These are phyloP conservation scores for Puccinia coronata DNA, from an alignment of 1,284 basidiomycete genomes.

Conservation along the genomic window DNA sequence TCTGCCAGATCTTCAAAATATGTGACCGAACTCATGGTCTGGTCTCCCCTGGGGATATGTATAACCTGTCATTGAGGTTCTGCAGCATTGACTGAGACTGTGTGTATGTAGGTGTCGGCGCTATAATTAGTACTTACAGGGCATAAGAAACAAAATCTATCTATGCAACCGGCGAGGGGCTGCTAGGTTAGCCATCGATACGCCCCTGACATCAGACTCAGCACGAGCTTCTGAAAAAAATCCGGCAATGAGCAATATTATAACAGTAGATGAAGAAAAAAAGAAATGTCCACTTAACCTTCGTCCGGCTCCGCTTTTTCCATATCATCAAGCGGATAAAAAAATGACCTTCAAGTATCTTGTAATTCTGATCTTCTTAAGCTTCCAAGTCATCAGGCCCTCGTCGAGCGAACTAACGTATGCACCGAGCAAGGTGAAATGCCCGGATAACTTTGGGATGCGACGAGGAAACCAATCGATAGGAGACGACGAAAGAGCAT, in stretches of 20 bases:
- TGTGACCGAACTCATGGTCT: background rate
- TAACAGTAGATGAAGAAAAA: background rate
- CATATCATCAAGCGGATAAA: background rate
- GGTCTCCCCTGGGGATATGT: background rate
- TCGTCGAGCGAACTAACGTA: constrained; percentile 16
- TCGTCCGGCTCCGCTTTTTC: background rate
- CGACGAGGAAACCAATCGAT: constrained; percentile 26
- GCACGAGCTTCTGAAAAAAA: background rate
- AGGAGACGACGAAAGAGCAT: constrained; percentile 8
- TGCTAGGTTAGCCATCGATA: background rate
- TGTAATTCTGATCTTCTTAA: background rate
- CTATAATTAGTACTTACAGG: background rate
- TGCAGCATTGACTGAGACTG: background rate
- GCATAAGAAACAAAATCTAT: background rate
- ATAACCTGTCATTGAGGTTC: background rate
- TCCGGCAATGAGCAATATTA: background rate
- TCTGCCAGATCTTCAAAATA: background rate
- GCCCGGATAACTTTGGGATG: constrained; percentile 21
- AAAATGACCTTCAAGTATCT: background rate
- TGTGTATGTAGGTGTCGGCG: background rate
- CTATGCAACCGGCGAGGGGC: constrained; percentile 7
- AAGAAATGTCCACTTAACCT: background rate
- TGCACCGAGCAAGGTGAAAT: constrained; percentile 27
- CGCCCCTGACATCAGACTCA: constrained; percentile 1
- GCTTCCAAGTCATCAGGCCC: constrained; percentile 2